These are phyloP conservation scores for Aquilaria sinensis DNA, from an alignment of 345 rosid species.

Conservation along the genomic window DNA sequence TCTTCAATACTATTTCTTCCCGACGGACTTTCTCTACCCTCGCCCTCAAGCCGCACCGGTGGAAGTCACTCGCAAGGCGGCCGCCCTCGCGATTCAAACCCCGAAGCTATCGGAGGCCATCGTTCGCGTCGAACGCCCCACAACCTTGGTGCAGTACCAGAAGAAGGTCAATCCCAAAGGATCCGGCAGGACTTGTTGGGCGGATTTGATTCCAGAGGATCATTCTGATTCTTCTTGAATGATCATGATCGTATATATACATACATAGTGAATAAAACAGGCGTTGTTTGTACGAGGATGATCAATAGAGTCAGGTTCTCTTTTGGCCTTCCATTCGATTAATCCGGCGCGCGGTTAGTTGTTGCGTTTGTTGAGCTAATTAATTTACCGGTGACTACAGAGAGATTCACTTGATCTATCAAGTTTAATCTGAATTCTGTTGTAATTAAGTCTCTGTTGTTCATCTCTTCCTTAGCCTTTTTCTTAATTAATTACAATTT, in stretches of 20 bases:
- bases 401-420: no score
- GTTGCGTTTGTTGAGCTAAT: no score
- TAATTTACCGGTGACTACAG: no score
- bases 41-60: constrained; percentile 10
- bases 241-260: background rate
- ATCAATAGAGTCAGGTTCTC: no score
- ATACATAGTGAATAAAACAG: no score
- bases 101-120: background rate
- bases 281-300: no score
- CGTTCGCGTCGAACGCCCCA: background rate
- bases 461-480: no score
- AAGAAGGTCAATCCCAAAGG: background rate
- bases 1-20: constrained; percentile 44
- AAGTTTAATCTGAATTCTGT: no score
- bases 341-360: no score
- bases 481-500: no score
- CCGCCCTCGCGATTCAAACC: background rate
- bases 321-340: no score
- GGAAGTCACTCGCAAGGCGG: background rate
- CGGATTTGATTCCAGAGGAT: background rate
- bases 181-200: background rate
- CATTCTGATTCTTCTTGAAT: background rate
- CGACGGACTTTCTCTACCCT: constrained; percentile 39
- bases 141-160: background rate
- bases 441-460: no score